phyloP scores from a whole-genome alignment of 371 early-diverging fungal species.

The Apophysomyces variabilis region DNA sequence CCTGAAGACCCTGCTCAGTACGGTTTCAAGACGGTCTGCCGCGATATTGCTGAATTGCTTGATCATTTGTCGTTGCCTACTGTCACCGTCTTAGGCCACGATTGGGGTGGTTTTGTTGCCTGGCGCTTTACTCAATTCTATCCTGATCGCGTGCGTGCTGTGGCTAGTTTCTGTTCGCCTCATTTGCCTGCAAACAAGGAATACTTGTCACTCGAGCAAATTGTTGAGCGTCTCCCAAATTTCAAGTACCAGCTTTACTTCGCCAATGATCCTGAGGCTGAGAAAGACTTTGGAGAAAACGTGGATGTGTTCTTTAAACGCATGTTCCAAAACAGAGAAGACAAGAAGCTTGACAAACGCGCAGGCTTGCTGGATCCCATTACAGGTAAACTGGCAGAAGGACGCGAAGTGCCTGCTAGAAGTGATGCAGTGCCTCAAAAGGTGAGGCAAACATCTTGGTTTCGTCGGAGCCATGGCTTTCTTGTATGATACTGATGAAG shows the following conservation, averaged over 20 bases:
- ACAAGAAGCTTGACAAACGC: constrained; percentile 8
- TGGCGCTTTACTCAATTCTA: constrained; percentile 75
- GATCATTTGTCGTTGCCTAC: constrained; percentile 64
- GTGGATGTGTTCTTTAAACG: constrained; percentile 3
- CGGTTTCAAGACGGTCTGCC: constrained; percentile 56
- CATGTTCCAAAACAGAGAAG: neutral
- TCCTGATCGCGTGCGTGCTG: constrained; percentile 65
- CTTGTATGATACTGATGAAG: too few species aligned
- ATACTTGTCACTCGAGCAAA: constrained; percentile 51
- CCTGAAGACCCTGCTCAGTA: constrained; percentile 56
- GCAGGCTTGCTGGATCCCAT: constrained; percentile 29
- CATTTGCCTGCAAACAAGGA: constrained; percentile 48
- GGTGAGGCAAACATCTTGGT: constrained; percentile 10
- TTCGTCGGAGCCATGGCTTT: neutral
- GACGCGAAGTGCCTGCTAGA: constrained; percentile 31
- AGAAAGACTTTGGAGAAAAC: constrained; percentile 43
- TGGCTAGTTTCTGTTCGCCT: constrained; percentile 71
- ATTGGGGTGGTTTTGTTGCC: constrained; percentile 75
- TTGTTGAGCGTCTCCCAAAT: constrained; percentile 60
- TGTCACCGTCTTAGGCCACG: constrained; percentile 76
- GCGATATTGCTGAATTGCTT: constrained; percentile 62
- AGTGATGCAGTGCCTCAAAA: constrained; percentile 33
- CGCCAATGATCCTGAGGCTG: constrained; percentile 37
- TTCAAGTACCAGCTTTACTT: constrained; percentile 63
- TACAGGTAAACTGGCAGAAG: constrained; percentile 30